Conservation (phyloP, 2,329 filamentous ascomycete genomes). For the Leptographium lundbergii region DNA sequence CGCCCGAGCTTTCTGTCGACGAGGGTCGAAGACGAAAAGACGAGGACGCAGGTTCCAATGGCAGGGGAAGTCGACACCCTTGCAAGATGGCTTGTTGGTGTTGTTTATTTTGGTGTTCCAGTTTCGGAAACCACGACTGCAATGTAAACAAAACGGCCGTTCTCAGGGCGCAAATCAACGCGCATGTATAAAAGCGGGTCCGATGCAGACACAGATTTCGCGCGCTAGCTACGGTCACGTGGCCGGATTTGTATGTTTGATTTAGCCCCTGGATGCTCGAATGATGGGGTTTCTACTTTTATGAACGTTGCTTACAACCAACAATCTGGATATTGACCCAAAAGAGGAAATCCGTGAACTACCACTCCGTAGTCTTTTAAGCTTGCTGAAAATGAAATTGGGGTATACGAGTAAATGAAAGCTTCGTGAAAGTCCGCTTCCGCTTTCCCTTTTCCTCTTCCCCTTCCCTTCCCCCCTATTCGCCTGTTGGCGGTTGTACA, state of each 20-base stretch:
- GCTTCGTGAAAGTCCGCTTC: too few relatives aligned
- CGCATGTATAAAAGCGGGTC: neutral
- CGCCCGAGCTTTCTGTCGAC: neutral
- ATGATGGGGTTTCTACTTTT: too few relatives aligned
- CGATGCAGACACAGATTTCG: neutral
- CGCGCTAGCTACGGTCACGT: neutral
- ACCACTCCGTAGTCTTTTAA: too few relatives aligned
- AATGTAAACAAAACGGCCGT: slow-evolving; percentile 9
- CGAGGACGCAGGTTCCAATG: neutral
- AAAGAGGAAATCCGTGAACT: too few relatives aligned
- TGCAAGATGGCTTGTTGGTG: neutral
- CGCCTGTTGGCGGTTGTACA: neutral
- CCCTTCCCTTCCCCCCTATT: neutral
- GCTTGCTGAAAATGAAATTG: too few relatives aligned
- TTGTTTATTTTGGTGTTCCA: slow-evolving; percentile 4
- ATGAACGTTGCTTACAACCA: too few relatives aligned
- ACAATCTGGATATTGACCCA: too few relatives aligned
- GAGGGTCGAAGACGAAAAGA: neutral
- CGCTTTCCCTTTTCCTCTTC: neutral
- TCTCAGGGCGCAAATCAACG: neutral
- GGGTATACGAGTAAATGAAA: too few relatives aligned
- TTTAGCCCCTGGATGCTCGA: too few relatives aligned
- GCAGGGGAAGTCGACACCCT: neutral
- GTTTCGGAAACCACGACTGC: slow-evolving; percentile 6
- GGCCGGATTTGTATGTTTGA: neutral